These are phyloP conservation scores for Mycena indigotica DNA, from an alignment of 768 basidiomycete species.

Conservation along the genomic window DNA sequence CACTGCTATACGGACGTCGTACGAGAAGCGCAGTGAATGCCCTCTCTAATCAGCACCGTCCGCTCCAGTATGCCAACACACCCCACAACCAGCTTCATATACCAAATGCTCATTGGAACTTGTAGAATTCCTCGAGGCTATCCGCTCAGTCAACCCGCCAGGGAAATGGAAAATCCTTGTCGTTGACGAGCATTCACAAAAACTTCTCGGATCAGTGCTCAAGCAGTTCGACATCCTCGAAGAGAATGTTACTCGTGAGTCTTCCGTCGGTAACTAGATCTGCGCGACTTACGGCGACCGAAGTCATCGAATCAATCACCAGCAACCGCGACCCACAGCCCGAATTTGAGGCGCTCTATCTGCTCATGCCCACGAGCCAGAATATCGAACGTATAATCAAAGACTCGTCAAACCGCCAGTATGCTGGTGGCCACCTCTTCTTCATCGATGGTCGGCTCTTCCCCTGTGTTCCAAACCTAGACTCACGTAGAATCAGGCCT, in stretches of 20 bases:
- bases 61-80: conserved; percentile 43
- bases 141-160: conserved; percentile 84
- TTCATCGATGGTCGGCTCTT: conserved; percentile 76
- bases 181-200: conserved; percentile 90
- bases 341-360: conserved; percentile 88
- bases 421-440: conserved; percentile 86
- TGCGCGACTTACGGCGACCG: no score
- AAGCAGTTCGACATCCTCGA: conserved; percentile 93
- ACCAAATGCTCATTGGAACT: conserved; percentile 6
- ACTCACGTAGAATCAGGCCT: conserved; percentile 54
- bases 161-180: conserved; percentile 97
- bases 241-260: conserved; percentile 94
- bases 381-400: conserved; percentile 90
- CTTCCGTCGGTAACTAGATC: no score
- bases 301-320: conserved; percentile 92
- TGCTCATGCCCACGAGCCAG: conserved; percentile 92
- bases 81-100: conserved; percentile 4
- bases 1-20: neutral
- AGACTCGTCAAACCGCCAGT: conserved; percentile 75
- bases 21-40: conserved; percentile 28
- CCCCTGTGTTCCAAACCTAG: neutral
- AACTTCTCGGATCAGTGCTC: conserved; percentile 79
- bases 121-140: conserved; percentile 83
- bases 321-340: conserved; percentile 80
- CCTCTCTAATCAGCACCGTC: conserved; percentile 49